Conservation (phyloP, 306 rosid genomes). For the Alnus rubra region DNA sequence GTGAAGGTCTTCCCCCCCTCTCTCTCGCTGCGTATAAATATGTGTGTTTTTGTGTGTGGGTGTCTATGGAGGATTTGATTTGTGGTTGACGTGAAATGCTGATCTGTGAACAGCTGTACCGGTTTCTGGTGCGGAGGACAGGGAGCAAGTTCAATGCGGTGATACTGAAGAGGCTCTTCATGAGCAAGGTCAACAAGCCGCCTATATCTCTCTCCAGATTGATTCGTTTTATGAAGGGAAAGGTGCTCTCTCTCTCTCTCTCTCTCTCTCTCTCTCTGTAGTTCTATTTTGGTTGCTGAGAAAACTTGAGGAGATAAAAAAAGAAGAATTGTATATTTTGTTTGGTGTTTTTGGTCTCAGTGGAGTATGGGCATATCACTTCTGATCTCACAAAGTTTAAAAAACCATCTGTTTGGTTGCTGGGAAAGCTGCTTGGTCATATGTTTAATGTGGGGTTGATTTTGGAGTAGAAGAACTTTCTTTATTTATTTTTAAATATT, state of each 20-base stretch:
- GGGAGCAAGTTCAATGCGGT: conserved; percentile 56
- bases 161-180: conserved; percentile 60
- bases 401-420: not conserved
- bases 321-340: too few relatives aligned
- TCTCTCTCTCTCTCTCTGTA: not conserved
- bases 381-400: not conserved
- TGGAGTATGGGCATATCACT: not conserved
- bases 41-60: not conserved
- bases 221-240: conserved; percentile 53
- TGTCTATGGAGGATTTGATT: not conserved
- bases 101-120: conserved; percentile 51
- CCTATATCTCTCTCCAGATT: conserved; percentile 67
- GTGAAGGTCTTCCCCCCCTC: conserved; percentile 49
- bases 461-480: not conserved
- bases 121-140: conserved; percentile 65
- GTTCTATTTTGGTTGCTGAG: not conserved
- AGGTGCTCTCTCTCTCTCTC: conserved; percentile 24
- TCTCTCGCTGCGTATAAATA: not conserved
- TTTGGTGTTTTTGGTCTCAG: not conserved
- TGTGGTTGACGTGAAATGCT: not conserved
- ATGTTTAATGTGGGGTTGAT: not conserved
- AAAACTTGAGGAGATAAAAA: not conserved
- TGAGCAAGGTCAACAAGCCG: conserved; percentile 76
- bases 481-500: not conserved
- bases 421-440: not conserved